Conservation (phyloP, 148 eudicot species). For the Silene latifolia region DNA sequence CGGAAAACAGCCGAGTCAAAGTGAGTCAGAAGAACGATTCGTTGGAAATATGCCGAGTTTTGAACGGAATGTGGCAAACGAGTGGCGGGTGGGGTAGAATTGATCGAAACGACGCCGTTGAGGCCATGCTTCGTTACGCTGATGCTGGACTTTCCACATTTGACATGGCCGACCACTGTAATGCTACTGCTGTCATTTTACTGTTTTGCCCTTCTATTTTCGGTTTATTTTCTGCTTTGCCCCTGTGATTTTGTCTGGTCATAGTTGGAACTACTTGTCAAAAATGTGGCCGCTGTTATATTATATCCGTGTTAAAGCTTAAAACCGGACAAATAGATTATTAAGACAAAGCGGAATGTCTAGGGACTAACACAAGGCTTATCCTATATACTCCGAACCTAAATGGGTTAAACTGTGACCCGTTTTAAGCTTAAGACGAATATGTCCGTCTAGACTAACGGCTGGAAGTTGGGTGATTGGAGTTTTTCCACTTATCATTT, state of each 20-base stretch:
- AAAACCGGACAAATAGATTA: too few species aligned
- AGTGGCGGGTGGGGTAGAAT: conserved; percentile 98
- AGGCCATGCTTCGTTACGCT: conserved; percentile 80
- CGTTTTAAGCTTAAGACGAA: too few species aligned
- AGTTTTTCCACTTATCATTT: too few species aligned
- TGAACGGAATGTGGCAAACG: conserved; percentile 98
- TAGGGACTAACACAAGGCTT: too few species aligned
- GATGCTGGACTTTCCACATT: conserved; percentile 82
- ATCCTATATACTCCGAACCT: too few species aligned
- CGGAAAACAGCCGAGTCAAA: conserved; percentile 38
- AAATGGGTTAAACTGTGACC: too few species aligned
- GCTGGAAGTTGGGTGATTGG: too few species aligned
- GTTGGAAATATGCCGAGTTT: conserved; percentile 68
- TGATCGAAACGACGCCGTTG: conserved; percentile 77
- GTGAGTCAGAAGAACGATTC: conserved; percentile 60
- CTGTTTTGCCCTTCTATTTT: neutral
- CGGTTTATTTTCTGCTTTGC: conserved; percentile 18
- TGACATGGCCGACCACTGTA: conserved; percentile 94
- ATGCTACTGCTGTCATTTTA: neutral
- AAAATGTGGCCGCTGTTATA: neutral
- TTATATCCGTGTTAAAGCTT: neutral
- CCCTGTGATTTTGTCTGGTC: conserved; percentile 12
- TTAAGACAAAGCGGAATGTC: too few species aligned
- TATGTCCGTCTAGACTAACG: too few species aligned
- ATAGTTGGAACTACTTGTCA: neutral